These are phyloP conservation scores for Cercospora janseana DNA, from an alignment of 2,329 filamentous ascomycete genomes.

Conservation along the genomic window DNA sequence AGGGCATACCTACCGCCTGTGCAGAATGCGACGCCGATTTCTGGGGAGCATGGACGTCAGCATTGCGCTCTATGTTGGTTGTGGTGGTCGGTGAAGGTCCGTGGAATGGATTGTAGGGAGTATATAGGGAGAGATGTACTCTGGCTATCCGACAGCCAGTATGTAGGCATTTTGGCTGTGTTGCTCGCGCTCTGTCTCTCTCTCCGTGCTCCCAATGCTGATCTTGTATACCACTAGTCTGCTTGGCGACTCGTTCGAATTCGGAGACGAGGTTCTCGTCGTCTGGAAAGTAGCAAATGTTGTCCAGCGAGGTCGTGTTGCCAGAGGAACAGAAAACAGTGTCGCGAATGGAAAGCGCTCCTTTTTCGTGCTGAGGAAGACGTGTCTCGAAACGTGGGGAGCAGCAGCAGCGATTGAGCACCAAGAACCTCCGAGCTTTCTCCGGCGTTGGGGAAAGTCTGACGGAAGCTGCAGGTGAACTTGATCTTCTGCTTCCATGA, in stretches of 20 bases:
- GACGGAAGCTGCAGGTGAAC: too few relatives aligned
- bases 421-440: not conserved
- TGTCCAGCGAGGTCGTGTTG: too few relatives aligned
- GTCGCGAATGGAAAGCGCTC: conserved; percentile 2
- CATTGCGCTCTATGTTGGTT: not conserved
- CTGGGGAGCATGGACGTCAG: conserved; percentile 49
- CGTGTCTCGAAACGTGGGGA: not conserved
- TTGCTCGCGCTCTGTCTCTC: too few relatives aligned
- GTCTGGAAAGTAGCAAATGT: too few relatives aligned
- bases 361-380: conserved; percentile 8
- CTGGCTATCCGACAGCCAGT: conserved; percentile 95
- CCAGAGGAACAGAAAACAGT: not conserved
- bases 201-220: too few relatives aligned
- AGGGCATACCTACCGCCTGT: conserved; percentile 74
- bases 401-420: not conserved
- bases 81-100: too few relatives aligned
- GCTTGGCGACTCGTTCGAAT: too few relatives aligned
- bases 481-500: too few relatives aligned
- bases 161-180: conserved; percentile 67
- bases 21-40: conserved; percentile 97
- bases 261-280: too few relatives aligned
- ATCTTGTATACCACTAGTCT: too few relatives aligned
- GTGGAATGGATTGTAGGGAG: too few relatives aligned
- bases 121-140: conserved; percentile 59
- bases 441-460: too few relatives aligned